Evolutionary conservation across 2,329 filamentous ascomycete species (phyloP), one percentile per base, ranked within the genome.

Genomic region (Cladophialophora immunda): DNA sequence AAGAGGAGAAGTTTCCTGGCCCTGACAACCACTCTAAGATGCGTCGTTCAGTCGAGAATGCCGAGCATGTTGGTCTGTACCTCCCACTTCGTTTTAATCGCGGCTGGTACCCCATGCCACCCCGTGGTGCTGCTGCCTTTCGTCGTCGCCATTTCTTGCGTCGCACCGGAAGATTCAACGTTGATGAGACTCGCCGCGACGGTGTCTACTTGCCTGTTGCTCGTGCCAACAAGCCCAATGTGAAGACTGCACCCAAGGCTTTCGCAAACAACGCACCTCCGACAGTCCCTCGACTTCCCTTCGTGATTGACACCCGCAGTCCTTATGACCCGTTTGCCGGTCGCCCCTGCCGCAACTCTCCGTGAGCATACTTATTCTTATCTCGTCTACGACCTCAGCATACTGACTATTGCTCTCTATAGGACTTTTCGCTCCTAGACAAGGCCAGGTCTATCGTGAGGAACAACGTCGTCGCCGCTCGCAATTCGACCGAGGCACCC

Each of bases 1-100:
- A 87, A 34, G 92, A 96, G 78, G 90, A 93, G 72, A 77, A 81
- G 0, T 97, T 97, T 73, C 93, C 93, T 0, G 81, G 83, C 1
- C 90, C 92, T 0, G 92, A 97, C 80, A 97, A 97, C 75, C 86
- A 89, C 63, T 92, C 91, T 0, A 97, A 97, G 81, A 90, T 95
- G 84, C 91, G 93, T 80, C 87, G 93, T 67, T 95, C 92, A 72
- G 90, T 92, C 67, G 92, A 96, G 76, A 96, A 95, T 76, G 93
- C 93, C 1, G 90, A 93, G 76, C 89, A 92, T 75, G 88, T 94
- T 72, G 93, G 93, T 88, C 77, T 77, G 89, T 84, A 60, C 63
- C 17, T 62, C 57, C 54, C 66, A 52, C 50, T 41, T 50, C 50
- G 22, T 55, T 25, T 19, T 11, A 13, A 38, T 19, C 36, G 6